Evolutionary conservation across 305 asterid species (phyloP), one percentile per base, ranked within the genome.

Genomic region (Petunia hybrid): DNA sequence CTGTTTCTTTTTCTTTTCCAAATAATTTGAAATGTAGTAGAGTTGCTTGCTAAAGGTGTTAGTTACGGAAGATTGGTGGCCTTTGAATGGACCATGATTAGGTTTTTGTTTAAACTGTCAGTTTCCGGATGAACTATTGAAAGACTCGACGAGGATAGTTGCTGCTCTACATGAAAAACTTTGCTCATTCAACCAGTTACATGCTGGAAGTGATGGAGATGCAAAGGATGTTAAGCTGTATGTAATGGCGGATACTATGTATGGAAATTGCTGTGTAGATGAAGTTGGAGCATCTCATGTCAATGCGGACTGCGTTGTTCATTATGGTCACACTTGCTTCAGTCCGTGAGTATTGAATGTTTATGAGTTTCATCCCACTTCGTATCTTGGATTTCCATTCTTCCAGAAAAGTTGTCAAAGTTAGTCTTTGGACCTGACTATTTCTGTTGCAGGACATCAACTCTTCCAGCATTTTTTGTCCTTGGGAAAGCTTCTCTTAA

Each of bases 211-310:
- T 8, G 76, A 76, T 62, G 76, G 64, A 41, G 69, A 79, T 79
- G 76, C 55, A 66, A 82, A 82, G 73, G 84, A 82, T 12, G 92
- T 89, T 62, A 92, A 89, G 87, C 69, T 95, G 88, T 95, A 90
- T 43, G 96, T 95, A 79, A 95, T 95, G 98, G 99, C 98, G 5
- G 98, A 95, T 81, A 95, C 99, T 5, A 88, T 97, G 71, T 95
- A 91, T 61, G 98, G 97, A 6, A 92, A 95, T 89, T 95, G 97
- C 86, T 95, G 99, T 57, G 93, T 94, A 1, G 99, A 95, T 81
- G 99, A 95, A 87, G 98, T 95, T 60, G 99, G 97, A 38, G 99
- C 99, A 57, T 89, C 99, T 81, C 99, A 95, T 81, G 92, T 89
- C 46, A 90, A 85, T 80, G 97, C 98, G 2, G 85, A 93, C 35